Conservation (phyloP, 257 asterid species). For the Nicotiana attenuata region DNA sequence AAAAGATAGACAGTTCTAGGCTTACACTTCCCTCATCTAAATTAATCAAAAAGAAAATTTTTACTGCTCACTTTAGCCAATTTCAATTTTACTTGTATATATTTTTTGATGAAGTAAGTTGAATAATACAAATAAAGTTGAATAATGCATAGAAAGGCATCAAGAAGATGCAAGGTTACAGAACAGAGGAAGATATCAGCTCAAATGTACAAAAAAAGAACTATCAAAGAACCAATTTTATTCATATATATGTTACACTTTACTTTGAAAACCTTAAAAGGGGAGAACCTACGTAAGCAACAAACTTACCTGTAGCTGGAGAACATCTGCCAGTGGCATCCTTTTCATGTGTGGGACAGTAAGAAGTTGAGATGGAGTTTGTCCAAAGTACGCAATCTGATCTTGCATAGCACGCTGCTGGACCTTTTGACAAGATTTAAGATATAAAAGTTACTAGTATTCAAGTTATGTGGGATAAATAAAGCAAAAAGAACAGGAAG, state of each 20-base stretch:
- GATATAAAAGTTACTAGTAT: slow-evolving; percentile 1
- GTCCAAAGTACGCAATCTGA: slow-evolving; percentile 98
- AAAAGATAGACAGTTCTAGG: background rate
- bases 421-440: slow-evolving; percentile 43
- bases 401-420: slow-evolving; percentile 95
- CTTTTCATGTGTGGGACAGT: slow-evolving; percentile 86
- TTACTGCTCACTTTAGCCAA: background rate
- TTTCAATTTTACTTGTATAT: background rate
- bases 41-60: background rate
- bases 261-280: background rate
- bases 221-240: background rate
- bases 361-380: slow-evolving; percentile 96
- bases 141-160: no score
- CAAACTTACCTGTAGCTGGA: slow-evolving; percentile 79
- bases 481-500: slow-evolving; percentile 18
- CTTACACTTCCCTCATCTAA: background rate
- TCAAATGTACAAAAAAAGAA: no score
- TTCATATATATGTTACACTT: background rate
- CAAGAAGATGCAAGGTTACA: no score
- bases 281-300: background rate
- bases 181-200: no score
- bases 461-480: slow-evolving; percentile 6
- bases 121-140: no score
- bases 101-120: no score
- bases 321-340: slow-evolving; percentile 79